These are phyloP conservation scores for Aspergillus brunneoviolaceus DNA, from an alignment of 2,329 filamentous ascomycete genomes.

Conservation along the genomic window DNA sequence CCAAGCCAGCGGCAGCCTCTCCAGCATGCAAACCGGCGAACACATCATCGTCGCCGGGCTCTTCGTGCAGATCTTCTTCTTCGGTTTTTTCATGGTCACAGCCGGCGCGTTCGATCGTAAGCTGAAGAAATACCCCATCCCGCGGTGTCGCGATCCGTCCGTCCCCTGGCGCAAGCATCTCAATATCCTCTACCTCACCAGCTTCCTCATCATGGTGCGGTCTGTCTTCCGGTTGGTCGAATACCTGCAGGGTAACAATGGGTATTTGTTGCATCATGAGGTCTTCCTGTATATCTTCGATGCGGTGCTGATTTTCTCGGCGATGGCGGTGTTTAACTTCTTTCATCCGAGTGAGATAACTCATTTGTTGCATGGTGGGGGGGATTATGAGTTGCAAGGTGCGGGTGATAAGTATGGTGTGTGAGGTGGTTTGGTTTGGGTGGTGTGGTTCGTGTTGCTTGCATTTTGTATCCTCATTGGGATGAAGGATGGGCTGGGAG, in stretches of 20 bases:
- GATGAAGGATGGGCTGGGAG: no score
- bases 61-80: slow-evolving; percentile 58
- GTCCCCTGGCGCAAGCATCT: slow-evolving; percentile 14
- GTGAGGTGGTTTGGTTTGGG: background rate
- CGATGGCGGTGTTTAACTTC: background rate
- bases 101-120: slow-evolving; percentile 12
- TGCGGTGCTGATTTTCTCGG: slow-evolving; percentile 5
- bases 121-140: slow-evolving; percentile 7
- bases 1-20: slow-evolving; percentile 8
- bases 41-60: slow-evolving; percentile 56
- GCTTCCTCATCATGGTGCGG: slow-evolving; percentile 21
- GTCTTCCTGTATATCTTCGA: slow-evolving; percentile 10
- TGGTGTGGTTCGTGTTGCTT: no score
- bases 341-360: background rate
- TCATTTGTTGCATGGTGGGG: background rate
- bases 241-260: slow-evolving; percentile 15
- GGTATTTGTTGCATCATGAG: slow-evolving; percentile 10
- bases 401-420: background rate
- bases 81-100: slow-evolving; percentile 54
- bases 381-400: background rate
- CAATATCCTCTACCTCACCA: slow-evolving; percentile 15
- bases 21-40: slow-evolving; percentile 19
- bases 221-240: slow-evolving; percentile 22
- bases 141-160: background rate
- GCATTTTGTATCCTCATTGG: no score